Conservation (phyloP, 2,329 filamentous ascomycete species). For the Sphaerulina populicola region DNA sequence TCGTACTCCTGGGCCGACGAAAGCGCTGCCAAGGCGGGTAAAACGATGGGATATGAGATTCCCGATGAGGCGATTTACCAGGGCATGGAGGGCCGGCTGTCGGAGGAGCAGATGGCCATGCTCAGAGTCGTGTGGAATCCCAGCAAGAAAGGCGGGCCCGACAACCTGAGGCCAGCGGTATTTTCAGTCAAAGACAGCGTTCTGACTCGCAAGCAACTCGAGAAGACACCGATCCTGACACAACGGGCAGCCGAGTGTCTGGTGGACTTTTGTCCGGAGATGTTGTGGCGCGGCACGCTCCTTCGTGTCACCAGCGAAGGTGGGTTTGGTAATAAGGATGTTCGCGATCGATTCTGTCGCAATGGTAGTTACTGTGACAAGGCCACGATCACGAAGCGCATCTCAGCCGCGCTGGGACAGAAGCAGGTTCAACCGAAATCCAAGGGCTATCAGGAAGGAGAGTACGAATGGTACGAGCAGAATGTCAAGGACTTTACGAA, state of each 20-base stretch:
- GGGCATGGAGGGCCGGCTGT: slow-evolving; percentile 22
- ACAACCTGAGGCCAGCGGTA: slow-evolving; percentile 26
- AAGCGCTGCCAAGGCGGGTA: slow-evolving; percentile 13
- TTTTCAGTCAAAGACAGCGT: slow-evolving; percentile 31
- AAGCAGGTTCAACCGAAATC: slow-evolving; percentile 27
- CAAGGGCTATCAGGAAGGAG: slow-evolving; percentile 19
- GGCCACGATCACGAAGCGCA: slow-evolving; percentile 33
- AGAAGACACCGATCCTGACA: slow-evolving; percentile 24
- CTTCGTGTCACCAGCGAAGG: slow-evolving; percentile 30
- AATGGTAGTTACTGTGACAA: slow-evolving; percentile 32
- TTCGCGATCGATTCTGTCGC: slow-evolving; percentile 30
- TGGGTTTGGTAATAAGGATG: slow-evolving; percentile 29
- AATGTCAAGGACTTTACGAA: slow-evolving; percentile 25
- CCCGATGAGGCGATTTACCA: slow-evolving; percentile 28
- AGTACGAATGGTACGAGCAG: slow-evolving; percentile 24
- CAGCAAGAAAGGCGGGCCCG: slow-evolving; percentile 29
- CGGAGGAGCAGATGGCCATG: slow-evolving; percentile 20
- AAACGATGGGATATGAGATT: slow-evolving; percentile 13
- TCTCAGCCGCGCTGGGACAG: slow-evolving; percentile 30
- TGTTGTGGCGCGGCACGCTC: slow-evolving; percentile 31
- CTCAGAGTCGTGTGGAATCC: slow-evolving; percentile 31
- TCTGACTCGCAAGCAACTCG: slow-evolving; percentile 29
- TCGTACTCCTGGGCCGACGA: slow-evolving; percentile 25
- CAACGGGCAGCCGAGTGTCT: slow-evolving; percentile 30
- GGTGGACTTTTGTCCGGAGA: slow-evolving; percentile 33